Evolutionary conservation across 2,329 filamentous ascomycete genomes (phyloP).

Genomic region (Aspergillus texensis): DNA sequence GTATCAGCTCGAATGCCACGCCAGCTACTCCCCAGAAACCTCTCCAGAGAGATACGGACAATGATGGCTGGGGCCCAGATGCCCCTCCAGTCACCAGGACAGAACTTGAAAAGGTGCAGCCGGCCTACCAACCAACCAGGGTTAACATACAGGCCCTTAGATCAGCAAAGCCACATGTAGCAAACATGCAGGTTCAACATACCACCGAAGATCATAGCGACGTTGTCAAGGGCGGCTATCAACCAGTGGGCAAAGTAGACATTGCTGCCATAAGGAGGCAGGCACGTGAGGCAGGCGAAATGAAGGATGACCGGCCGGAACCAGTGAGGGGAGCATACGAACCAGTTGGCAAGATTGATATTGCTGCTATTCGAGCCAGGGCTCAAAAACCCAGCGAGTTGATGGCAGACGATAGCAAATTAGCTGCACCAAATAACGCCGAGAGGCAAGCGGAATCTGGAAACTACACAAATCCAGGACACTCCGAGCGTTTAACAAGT

Average conservation of each 20-base stretch:
- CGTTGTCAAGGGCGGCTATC: constrained; percentile 83
- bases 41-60: constrained; percentile 64
- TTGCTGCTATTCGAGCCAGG: constrained; percentile 85
- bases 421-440: constrained; percentile 47
- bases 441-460: constrained; percentile 70
- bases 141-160: constrained; percentile 88
- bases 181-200: constrained; percentile 54
- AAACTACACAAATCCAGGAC: constrained; percentile 70
- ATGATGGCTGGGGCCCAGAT: constrained; percentile 93
- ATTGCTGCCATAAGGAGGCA: constrained; percentile 84
- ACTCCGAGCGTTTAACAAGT: constrained; percentile 77
- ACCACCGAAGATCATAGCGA: constrained; percentile 56
- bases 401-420: constrained; percentile 39
- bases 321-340: constrained; percentile 92
- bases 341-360: constrained; percentile 94
- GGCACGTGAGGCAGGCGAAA: constrained; percentile 61
- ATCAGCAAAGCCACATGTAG: constrained; percentile 65
- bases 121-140: constrained; percentile 93
- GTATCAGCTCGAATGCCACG: constrained; percentile 67
- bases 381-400: constrained; percentile 65
- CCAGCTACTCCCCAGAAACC: constrained; percentile 53
- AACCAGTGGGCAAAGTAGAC: constrained; percentile 96
- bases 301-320: constrained; percentile 75
- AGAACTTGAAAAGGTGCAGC: constrained; percentile 85
- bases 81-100: constrained; percentile 87